Evolutionary conservation across 2,329 filamentous ascomycete species (phyloP).

Genomic region (Ophiognomonia clavigignenti-juglandacearum): DNA sequence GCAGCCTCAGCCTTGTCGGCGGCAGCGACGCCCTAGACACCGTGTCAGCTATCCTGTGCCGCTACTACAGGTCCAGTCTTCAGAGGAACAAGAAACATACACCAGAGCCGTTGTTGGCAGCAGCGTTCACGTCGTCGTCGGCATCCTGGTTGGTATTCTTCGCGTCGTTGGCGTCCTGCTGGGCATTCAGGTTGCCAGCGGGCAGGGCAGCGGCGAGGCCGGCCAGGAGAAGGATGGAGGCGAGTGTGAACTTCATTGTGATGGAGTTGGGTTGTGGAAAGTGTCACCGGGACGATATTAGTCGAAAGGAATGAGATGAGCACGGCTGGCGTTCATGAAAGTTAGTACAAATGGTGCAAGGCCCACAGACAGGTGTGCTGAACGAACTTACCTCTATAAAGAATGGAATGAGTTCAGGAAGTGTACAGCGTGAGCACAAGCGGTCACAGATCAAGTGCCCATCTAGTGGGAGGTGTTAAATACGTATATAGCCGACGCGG

Average conservation of each 20-base stretch:
- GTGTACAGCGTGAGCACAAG: background rate
- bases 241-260: constrained; percentile 12
- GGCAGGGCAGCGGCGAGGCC: constrained; percentile 10
- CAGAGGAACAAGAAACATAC: background rate
- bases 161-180: background rate
- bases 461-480: background rate
- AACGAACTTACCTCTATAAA: constrained; percentile 4
- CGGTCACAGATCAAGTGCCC: background rate
- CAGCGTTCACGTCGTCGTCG: background rate
- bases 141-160: background rate
- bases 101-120: constrained; percentile 5
- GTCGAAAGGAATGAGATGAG: constrained; percentile 8
- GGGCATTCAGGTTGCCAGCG: constrained; percentile 1
- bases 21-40: constrained; percentile 2
- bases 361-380: background rate
- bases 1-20: constrained; percentile 10
- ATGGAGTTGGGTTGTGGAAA: background rate
- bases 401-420: constrained; percentile 1
- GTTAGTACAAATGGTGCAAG: background rate
- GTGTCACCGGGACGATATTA: constrained; percentile 2
- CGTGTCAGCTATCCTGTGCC: no score
- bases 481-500: background rate
- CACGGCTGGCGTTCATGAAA: constrained; percentile 1
- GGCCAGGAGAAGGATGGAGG: constrained; percentile 8
- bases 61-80: no score